Conservation (phyloP, 2,329 filamentous ascomycete genomes). For the Claviceps citrina region DNA sequence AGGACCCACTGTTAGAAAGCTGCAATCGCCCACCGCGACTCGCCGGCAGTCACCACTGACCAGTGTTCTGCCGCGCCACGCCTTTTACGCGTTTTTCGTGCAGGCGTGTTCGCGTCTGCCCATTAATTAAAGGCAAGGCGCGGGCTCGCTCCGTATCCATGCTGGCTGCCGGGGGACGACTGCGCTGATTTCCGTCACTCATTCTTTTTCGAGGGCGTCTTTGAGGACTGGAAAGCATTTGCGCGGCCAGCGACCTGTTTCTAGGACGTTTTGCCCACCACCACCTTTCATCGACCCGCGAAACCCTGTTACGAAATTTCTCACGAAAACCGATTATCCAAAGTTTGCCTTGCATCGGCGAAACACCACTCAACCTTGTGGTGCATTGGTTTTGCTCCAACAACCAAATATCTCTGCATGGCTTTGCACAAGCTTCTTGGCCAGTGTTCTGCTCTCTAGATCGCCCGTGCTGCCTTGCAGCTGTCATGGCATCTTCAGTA, state of each 20-base stretch:
- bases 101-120: constrained; percentile 7
- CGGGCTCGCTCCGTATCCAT: no score
- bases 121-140: not conserved
- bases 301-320: not conserved
- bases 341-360: not conserved
- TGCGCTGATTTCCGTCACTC: no score
- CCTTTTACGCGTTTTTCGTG: no score
- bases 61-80: no score
- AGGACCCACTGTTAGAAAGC: no score
- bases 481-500: constrained; percentile 27
- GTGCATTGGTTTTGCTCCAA: not conserved
- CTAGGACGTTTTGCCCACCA: not conserved
- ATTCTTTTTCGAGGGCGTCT: not conserved
- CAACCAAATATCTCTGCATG: constrained; percentile 2
- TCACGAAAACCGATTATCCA: no score
- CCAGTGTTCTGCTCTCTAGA: constrained; percentile 19
- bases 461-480: constrained; percentile 23
- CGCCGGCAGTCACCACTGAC: no score
- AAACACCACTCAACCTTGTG: not conserved
- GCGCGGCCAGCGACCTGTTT: not conserved
- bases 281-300: no score
- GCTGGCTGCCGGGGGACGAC: no score
- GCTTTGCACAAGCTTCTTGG: constrained; percentile 3
- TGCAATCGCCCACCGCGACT: no score
- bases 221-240: no score